Evolutionary conservation across 176 grass and related monocot species (phyloP).

Genomic region (Otatea glauca): DNA sequence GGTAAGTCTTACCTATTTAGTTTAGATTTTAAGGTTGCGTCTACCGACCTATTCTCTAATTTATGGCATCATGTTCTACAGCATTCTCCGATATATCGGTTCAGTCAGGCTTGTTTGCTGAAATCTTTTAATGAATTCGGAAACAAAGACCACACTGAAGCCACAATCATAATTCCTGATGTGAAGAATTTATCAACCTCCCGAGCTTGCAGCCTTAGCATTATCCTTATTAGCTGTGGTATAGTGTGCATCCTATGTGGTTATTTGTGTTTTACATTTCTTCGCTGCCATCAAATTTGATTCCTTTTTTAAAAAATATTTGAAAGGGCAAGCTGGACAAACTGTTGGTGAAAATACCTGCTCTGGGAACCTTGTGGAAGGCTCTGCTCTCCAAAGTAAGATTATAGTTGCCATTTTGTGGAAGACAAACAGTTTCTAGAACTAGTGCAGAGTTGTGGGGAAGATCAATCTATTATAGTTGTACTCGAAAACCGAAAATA

Average conservation of each 20-base stretch:
- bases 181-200: conserved; percentile 74
- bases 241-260: conserved; percentile 47
- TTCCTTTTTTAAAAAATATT: conserved; percentile 25
- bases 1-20: conserved; percentile 57
- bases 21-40: conserved; percentile 16
- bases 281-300: conserved; percentile 30
- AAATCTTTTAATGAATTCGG: conserved; percentile 70
- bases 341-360: conserved; percentile 43
- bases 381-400: conserved; percentile 63
- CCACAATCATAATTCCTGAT: conserved; percentile 80
- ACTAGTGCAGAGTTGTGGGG: not conserved
- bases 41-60: conserved; percentile 42
- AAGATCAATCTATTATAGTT: not conserved
- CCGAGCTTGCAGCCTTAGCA: conserved; percentile 67
- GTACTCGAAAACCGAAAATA: conserved; percentile 1
- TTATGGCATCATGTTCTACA: conserved; percentile 44
- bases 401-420: conserved; percentile 22
- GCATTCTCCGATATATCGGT: conserved; percentile 69
- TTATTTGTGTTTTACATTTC: conserved; percentile 26
- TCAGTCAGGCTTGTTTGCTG: conserved; percentile 68
- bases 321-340: conserved; percentile 47
- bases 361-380: conserved; percentile 35
- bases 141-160: conserved; percentile 72
- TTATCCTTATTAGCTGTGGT: conserved; percentile 86
- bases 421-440: not conserved